Evolutionary conservation across 495 filamentous ascomycete species (phyloP).

Genomic region (Lasiosphaeriaceae sp.): DNA sequence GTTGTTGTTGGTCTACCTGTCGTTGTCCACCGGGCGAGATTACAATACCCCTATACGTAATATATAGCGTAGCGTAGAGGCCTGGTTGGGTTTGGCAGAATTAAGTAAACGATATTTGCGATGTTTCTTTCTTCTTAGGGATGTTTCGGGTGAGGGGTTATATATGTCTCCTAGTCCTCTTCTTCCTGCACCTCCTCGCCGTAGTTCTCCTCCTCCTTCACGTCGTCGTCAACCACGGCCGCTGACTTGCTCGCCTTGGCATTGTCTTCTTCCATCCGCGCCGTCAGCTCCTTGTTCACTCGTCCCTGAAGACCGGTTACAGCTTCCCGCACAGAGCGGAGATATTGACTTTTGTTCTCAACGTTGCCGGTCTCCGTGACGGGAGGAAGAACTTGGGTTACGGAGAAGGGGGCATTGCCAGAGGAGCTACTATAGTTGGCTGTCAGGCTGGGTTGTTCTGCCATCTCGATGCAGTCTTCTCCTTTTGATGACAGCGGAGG

Average conservation of each 20-base stretch:
- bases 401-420: slow-evolving; percentile 32
- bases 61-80: background rate
- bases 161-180: slow-evolving; percentile 18
- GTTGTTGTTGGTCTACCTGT: background rate
- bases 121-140: no score
- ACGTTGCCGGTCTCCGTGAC: slow-evolving; percentile 24
- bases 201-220: slow-evolving; percentile 79
- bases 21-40: background rate
- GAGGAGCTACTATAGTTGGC: background rate
- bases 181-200: slow-evolving; percentile 70
- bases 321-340: slow-evolving; percentile 60
- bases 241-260: slow-evolving; percentile 25
- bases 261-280: slow-evolving; percentile 87
- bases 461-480: slow-evolving; percentile 13
- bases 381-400: slow-evolving; percentile 51
- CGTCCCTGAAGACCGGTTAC: slow-evolving; percentile 61
- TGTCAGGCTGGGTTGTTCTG: slow-evolving; percentile 12
- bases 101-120: no score
- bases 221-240: slow-evolving; percentile 51
- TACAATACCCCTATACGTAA: background rate
- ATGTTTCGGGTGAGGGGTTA: no score
- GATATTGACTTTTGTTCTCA: slow-evolving; percentile 59
- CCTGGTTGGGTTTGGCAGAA: no score
- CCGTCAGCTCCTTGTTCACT: slow-evolving; percentile 80
- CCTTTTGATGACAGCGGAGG: background rate